phyloP scores from a whole-genome alignment of 441 rosid species.

The Macaranga tanarius region DNA sequence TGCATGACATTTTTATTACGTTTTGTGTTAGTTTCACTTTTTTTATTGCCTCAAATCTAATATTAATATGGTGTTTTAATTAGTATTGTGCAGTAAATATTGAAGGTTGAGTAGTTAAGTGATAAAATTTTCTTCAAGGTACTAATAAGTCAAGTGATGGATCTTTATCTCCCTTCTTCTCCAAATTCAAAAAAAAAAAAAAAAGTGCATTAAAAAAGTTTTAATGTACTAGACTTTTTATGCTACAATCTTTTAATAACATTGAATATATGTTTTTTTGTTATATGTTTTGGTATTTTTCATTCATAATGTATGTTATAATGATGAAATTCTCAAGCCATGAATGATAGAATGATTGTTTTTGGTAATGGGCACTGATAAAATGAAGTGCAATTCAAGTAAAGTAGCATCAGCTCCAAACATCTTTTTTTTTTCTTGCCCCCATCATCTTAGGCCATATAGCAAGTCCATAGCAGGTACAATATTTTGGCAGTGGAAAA shows the following conservation, averaged over 20 bases:
- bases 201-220: too few species aligned
- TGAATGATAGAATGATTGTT: not conserved
- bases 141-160: too few species aligned
- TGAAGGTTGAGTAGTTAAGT: too few species aligned
- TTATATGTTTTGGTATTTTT: too few species aligned
- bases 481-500: constrained; percentile 5
- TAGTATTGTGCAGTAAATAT: too few species aligned
- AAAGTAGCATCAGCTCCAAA: constrained; percentile 10
- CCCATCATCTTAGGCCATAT: not conserved
- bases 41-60: not conserved
- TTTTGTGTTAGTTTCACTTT: not conserved
- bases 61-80: not conserved
- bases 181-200: not conserved
- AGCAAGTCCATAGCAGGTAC: not conserved
- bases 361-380: not conserved
- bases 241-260: too few species aligned
- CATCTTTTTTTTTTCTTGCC: not conserved
- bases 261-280: too few species aligned
- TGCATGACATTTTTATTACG: constrained; percentile 1
- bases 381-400: constrained; percentile 12
- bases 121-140: too few species aligned
- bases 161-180: too few species aligned
- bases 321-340: constrained; percentile 5
- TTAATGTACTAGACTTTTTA: too few species aligned
- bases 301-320: not conserved